Conservation (phyloP, 176 grass and related monocot genomes). For the Oryza officinalis region DNA sequence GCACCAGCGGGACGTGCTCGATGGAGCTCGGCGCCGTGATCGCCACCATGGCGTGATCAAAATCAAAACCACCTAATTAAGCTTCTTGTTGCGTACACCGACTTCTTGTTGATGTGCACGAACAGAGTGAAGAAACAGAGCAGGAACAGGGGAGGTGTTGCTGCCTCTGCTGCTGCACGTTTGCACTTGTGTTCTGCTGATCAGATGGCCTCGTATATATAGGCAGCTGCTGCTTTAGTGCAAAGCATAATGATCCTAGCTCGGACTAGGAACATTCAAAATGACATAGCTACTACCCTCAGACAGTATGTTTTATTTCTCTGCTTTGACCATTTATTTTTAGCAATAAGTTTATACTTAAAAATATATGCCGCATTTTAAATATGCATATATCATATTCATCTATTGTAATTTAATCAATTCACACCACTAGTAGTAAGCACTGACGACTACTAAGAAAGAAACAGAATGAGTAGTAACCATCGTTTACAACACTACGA, state of each 20-base stretch:
- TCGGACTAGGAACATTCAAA: not conserved
- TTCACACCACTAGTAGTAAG: too few species aligned
- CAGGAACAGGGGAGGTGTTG: not conserved
- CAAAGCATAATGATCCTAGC: not conserved
- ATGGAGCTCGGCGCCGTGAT: slow-evolving; percentile 34
- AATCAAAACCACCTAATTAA: not conserved
- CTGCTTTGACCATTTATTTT: not conserved
- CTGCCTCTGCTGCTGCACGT: not conserved
- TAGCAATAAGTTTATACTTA: too few species aligned
- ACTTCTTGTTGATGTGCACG: not conserved
- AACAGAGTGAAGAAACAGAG: slow-evolving; percentile 1
- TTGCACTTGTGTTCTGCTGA: not conserved
- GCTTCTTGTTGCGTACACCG: not conserved
- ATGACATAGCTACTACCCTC: not conserved
- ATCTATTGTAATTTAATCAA: too few species aligned
- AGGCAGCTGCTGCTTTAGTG: slow-evolving; percentile 15
- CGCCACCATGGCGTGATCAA: slow-evolving; percentile 22
- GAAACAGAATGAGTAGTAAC: not conserved
- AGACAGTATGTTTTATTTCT: too few species aligned
- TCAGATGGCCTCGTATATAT: slow-evolving; percentile 37
- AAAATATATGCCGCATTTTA: not conserved
- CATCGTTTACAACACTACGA: not conserved
- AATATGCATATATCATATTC: not conserved
- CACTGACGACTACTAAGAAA: not conserved
- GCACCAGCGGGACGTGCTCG: slow-evolving; percentile 30